Conservation (phyloP, 2,329 filamentous ascomycete species). For the Graphilbum sp. region DNA sequence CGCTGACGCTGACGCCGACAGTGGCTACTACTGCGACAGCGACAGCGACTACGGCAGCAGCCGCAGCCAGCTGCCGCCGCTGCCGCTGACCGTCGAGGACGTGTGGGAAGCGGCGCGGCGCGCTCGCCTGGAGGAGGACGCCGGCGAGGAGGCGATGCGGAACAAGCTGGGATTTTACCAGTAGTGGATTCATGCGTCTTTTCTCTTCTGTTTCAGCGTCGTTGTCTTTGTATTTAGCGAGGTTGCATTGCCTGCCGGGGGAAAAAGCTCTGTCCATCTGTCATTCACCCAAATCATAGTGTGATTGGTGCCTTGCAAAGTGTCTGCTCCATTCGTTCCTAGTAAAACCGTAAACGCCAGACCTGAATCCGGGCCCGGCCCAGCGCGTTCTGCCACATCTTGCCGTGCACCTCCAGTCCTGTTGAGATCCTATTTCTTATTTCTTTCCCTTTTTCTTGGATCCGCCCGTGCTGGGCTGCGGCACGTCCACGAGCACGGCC, state of each 20-base stretch:
- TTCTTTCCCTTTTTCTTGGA: constrained; percentile 54
- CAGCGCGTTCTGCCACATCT: too few relatives aligned
- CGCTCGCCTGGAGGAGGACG: constrained; percentile 22
- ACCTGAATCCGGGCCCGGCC: too few relatives aligned
- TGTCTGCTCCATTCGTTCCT: too few relatives aligned
- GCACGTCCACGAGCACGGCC: constrained; percentile 57
- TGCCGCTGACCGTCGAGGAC: constrained; percentile 27
- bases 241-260: neutral
- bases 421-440: too few relatives aligned
- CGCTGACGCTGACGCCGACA: too few relatives aligned
- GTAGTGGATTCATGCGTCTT: neutral
- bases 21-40: too few relatives aligned
- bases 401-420: too few relatives aligned
- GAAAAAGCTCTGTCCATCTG: too few relatives aligned
- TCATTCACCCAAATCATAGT: too few relatives aligned
- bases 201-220: neutral
- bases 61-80: neutral
- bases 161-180: constrained; percentile 23
- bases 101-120: constrained; percentile 26
- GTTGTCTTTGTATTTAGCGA: neutral
- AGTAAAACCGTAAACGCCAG: too few relatives aligned
- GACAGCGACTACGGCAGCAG: too few relatives aligned
- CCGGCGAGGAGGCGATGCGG: constrained; percentile 27
- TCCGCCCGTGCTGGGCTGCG: constrained; percentile 15
- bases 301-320: too few relatives aligned